These are phyloP conservation scores for Myrmaecium sp. DNA, from an alignment of 2,329 filamentous ascomycete genomes.

Conservation along the genomic window DNA sequence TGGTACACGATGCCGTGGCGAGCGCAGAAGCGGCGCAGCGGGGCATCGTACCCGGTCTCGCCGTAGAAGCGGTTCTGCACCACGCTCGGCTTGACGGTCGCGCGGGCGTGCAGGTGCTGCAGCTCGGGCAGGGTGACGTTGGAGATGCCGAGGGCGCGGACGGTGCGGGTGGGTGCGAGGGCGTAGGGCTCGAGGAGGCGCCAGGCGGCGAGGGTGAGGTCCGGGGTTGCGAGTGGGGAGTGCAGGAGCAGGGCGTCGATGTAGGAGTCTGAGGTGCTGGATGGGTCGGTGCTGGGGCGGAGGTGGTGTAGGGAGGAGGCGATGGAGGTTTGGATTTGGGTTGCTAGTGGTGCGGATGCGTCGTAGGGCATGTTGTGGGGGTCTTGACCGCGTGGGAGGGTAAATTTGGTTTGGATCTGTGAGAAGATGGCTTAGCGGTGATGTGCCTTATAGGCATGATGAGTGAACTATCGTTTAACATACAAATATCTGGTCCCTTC, in stretches of 20 bases:
- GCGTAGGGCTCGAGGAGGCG: slow-evolving; percentile 47
- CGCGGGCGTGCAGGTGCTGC: slow-evolving; percentile 30
- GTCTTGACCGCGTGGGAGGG: slow-evolving; percentile 46
- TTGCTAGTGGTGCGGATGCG: slow-evolving; percentile 35
- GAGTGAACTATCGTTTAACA: slow-evolving; percentile 11
- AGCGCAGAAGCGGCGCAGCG: slow-evolving; percentile 39
- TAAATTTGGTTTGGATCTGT: slow-evolving; percentile 73
- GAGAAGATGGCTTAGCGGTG: no score
- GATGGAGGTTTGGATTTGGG: slow-evolving; percentile 52
- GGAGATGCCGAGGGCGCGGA: slow-evolving; percentile 57
- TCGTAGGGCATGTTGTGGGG: slow-evolving; percentile 45
- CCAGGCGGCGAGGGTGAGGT: slow-evolving; percentile 48
- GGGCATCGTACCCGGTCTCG: slow-evolving; percentile 40
- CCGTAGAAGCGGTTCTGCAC: slow-evolving; percentile 63
- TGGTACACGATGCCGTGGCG: slow-evolving; percentile 38
- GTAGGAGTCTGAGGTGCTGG: slow-evolving; percentile 22
- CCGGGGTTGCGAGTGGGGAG: slow-evolving; percentile 33
- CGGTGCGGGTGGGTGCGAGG: slow-evolving; percentile 37
- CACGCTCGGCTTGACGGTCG: slow-evolving; percentile 38
- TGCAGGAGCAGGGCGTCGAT: slow-evolving; percentile 44
- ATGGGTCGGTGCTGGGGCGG: slow-evolving; percentile 13
- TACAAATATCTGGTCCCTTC: slow-evolving; percentile 46
- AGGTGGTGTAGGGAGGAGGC: slow-evolving; percentile 50
- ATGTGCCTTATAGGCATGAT: slow-evolving; percentile 3
- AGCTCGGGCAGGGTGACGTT: slow-evolving; percentile 49